Conservation (phyloP, 208 protist species). For the Acanthamoeba healyi region DNA sequence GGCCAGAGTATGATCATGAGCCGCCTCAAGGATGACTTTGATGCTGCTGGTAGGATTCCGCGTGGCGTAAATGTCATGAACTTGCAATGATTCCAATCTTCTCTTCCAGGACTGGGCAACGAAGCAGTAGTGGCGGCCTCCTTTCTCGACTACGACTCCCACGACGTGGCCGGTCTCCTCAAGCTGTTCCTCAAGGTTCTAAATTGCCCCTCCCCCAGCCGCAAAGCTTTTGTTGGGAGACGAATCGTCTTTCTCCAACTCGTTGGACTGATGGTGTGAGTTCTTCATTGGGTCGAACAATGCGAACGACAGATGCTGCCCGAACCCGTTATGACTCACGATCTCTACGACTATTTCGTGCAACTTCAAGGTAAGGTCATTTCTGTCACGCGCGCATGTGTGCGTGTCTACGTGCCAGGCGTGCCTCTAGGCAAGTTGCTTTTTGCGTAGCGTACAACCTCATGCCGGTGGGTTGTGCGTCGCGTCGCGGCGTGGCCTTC, state of each 20-base stretch:
- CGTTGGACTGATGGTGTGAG: too few relatives aligned
- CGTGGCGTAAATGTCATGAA: too few relatives aligned
- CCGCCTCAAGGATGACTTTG: background rate
- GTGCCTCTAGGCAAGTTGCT: too few relatives aligned
- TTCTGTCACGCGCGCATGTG: too few relatives aligned
- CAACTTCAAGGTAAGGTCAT: background rate
- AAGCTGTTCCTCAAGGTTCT: background rate
- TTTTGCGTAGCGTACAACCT: too few relatives aligned
- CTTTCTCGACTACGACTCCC: background rate
- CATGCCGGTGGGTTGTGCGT: background rate
- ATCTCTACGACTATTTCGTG: background rate
- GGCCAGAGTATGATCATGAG: conserved; percentile 10
- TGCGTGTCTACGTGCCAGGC: too few relatives aligned
- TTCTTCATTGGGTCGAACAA: too few relatives aligned
- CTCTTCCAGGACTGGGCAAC: background rate
- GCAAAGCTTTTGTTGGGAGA: too few relatives aligned
- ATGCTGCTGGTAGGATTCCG: background rate
- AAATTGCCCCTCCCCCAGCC: too few relatives aligned
- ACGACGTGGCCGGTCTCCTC: background rate
- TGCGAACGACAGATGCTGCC: conserved; percentile 17
- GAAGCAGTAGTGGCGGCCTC: background rate
- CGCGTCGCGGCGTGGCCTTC: background rate
- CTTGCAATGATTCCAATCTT: too few relatives aligned
- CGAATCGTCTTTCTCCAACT: too few relatives aligned
- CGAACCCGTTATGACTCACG: background rate